Conservation (phyloP, 345 rosid species). For the Citrus mangshanensis region DNA sequence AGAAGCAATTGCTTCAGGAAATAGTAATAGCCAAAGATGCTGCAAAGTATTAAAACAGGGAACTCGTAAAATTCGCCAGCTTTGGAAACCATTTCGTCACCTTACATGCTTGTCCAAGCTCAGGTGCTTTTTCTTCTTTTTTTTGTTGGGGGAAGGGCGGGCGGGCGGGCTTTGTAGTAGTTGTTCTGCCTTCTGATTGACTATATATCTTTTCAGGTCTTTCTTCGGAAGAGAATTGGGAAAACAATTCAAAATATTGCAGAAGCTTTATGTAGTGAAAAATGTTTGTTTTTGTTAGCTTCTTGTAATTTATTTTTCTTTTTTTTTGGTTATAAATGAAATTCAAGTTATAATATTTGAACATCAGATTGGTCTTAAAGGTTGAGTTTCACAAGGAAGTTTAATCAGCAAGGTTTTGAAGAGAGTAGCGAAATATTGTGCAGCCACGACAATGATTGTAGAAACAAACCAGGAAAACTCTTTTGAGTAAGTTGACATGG, state of each 20-base stretch:
- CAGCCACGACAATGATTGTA: constrained; percentile 8
- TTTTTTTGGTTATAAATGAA: not conserved
- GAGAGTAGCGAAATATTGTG: constrained; percentile 12
- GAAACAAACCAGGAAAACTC: constrained; percentile 14
- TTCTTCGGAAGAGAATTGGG: not conserved
- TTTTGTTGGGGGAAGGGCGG: too few relatives aligned
- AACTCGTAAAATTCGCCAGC: not conserved
- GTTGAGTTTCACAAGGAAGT: not conserved
- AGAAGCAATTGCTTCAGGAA: not conserved
- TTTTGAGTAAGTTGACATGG: constrained; percentile 21
- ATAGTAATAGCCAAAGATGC: not conserved
- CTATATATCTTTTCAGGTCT: not conserved
- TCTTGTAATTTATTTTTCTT: not conserved
- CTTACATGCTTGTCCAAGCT: constrained; percentile 2
- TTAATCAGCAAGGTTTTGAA: constrained; percentile 17
- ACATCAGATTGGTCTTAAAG: constrained; percentile 6
- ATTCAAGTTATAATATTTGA: not conserved
- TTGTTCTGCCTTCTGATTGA: not conserved
- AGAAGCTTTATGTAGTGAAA: constrained; percentile 1
- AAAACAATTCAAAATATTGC: not conserved
- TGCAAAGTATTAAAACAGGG: too few relatives aligned
- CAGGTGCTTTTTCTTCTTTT: constrained; percentile 3
- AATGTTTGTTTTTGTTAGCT: constrained; percentile 12
- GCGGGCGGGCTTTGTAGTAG: not conserved
- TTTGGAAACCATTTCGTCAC: constrained; percentile 1